Percentiles rank a stretch among this genome's conserved stretches.
Evolutionary conservation across 306 rosid species (phyloP).

Genomic region (Hippophae gyantsensis): DNA sequence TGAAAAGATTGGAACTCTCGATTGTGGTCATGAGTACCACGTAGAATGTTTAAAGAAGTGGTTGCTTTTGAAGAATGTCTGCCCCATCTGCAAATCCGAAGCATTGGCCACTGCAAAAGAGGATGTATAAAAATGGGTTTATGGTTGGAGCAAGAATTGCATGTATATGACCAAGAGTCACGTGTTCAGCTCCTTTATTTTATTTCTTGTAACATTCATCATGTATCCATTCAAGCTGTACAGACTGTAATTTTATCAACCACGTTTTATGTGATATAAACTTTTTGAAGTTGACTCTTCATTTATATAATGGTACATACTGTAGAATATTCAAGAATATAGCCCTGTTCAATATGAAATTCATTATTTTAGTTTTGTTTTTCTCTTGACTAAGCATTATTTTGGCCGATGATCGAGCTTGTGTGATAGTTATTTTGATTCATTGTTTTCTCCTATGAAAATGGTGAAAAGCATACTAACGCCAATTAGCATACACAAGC

Average conservation of each 20-base stretch:
- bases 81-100: conserved; percentile 95
- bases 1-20: conserved; percentile 63
- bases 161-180: conserved; percentile 36
- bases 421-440: no score
- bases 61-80: conserved; percentile 76
- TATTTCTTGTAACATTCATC: conserved; percentile 37
- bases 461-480: no score
- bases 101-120: conserved; percentile 43
- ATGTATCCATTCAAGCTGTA: conserved; percentile 64
- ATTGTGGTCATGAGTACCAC: conserved; percentile 88
- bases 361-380: no score
- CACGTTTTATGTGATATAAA: conserved; percentile 9
- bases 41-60: conserved; percentile 71
- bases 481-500: no score
- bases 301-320: no score
- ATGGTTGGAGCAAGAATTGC: conserved; percentile 21
- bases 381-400: no score
- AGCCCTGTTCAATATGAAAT: no score
- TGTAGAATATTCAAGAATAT: no score
- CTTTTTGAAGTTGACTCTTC: neutral
- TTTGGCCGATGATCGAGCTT: no score
- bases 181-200: conserved; percentile 44
- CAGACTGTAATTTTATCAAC: conserved; percentile 29
- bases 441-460: no score
- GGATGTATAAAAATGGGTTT: conserved; percentile 26